Base-by-base conservation (phyloP, 1,284 basidiomycete species). In the Veloporphyrellus conicus region DNA sequence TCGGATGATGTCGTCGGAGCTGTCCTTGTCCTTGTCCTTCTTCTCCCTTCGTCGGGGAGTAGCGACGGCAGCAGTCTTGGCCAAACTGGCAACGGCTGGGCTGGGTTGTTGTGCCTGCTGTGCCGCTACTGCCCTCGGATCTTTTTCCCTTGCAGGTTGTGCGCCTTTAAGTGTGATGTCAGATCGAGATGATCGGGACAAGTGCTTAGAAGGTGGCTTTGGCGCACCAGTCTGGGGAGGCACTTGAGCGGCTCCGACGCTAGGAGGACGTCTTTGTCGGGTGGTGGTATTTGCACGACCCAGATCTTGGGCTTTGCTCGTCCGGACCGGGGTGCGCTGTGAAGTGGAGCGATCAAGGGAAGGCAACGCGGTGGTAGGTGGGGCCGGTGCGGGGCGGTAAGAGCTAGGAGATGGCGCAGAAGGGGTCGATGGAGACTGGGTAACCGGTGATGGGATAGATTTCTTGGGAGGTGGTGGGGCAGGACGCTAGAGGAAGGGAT, bases 1-100 rank as follows among this genome's bases (percentile, higher is more conserved):
- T 59, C 85, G 87, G 53, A 99, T 86, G 52, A 98, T 92, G 62
- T 97, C 93, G 56, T 85, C 82, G 52, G 93, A 90, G 62, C 87
- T 87, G 54, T 82, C 83, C 61, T 88, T 85, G 64, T 87, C 86
- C 55, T 76, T 78, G 52, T 82, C 80, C 68, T 90, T 89, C 75
- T 91, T 92, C 70, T 95, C 90, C 50, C 93, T 73, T 54, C 92
- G 71, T 47, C 93, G 74, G 2, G 92, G 88, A 1, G 89, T 90
- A 28, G 88, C 82, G 18, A 77, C 78, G n/a, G 75, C 80, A 8
- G 78, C 72, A 6, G 75, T 72, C 71, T 88, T 87, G 34, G 82
- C 81, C 38, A 87, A 67, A 55, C 73, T 83, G 27, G 69, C 60
- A 0, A 73, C 52, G 1, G 62, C 65, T 2, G 64, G 60, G 41